Percentiles rank a stretch among this genome's conserved stretches.
These are phyloP conservation scores for Pilasporangium apinafurcum DNA, from an alignment of 352 stramenopile species.

Conservation along the genomic window DNA sequence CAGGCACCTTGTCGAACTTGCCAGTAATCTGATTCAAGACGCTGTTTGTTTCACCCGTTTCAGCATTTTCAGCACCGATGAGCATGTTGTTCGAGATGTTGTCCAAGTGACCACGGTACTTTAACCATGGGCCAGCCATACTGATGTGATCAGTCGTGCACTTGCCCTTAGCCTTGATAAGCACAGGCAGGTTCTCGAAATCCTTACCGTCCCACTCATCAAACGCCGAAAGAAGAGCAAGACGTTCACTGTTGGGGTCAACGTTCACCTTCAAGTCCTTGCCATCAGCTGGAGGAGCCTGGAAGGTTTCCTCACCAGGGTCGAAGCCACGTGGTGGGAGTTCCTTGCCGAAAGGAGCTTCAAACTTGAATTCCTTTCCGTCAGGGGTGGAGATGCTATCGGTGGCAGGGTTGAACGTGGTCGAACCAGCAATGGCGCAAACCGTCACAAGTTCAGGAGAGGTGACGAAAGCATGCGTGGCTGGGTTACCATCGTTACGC, in stretches of 20 bases:
- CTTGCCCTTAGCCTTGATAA: slow-evolving; percentile 95
- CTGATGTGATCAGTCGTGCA: slow-evolving; percentile 95
- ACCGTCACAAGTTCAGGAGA: slow-evolving; percentile 90
- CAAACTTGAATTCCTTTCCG: slow-evolving; percentile 89
- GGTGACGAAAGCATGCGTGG: slow-evolving; percentile 91
- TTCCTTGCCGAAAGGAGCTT: slow-evolving; percentile 88
- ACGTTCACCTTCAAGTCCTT: slow-evolving; percentile 73
- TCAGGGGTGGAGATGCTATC: slow-evolving; percentile 84
- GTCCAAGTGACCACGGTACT: slow-evolving; percentile 92
- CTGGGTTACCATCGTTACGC: slow-evolving; percentile 91
- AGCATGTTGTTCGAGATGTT: slow-evolving; percentile 96
- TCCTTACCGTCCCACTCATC: slow-evolving; percentile 88
- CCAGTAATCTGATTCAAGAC: slow-evolving; percentile 89
- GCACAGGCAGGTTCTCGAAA: slow-evolving; percentile 78
- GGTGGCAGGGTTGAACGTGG: slow-evolving; percentile 89
- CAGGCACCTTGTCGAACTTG: slow-evolving; percentile 86
- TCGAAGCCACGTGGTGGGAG: slow-evolving; percentile 88
- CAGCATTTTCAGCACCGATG: slow-evolving; percentile 90
- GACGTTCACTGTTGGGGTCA: slow-evolving; percentile 76
- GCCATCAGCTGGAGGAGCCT: slow-evolving; percentile 68
- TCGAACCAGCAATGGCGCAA: slow-evolving; percentile 82
- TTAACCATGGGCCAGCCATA: slow-evolving; percentile 91
- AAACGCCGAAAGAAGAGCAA: slow-evolving; percentile 86
- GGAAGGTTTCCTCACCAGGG: slow-evolving; percentile 89
- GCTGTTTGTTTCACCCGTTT: slow-evolving; percentile 90